Evolutionary conservation across 1,284 basidiomycete genomes (phyloP), one percentile per base, ranked within the genome.

Genomic region (Schizopora paradoxa): DNA sequence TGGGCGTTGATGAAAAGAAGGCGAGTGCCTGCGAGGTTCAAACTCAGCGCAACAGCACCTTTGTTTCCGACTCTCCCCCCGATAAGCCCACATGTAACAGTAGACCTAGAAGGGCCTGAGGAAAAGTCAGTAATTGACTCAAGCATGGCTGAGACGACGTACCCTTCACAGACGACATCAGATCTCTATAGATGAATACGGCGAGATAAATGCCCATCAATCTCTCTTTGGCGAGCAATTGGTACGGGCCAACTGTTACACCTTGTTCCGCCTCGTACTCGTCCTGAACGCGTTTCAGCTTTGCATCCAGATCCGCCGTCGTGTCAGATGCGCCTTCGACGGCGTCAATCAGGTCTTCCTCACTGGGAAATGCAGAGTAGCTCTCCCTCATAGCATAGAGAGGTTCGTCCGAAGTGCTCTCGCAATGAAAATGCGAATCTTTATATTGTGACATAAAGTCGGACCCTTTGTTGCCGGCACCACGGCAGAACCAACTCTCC

Each of bases 1-100:
- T 94, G 91, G 0, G 87, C 86, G 54, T 92, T 93, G 53, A 94
- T 66, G 60, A 94, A 91, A 11, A 94, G 69, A 27, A 93, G 69
- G 0, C 87, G 82, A 5, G 77, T 80, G 4, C 77, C 79, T 39
- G 76, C 79, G 13, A 94, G 67, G 51, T 88, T 82, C 36, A 92
- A 60, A 47, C 84, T 87, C 51, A 93, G 82, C 11, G 87, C 91
- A 13, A 91, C 85, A 10, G 82, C 89, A 3, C 87, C 88, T 58
- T 91, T 91, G 59, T 92, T 92, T 2, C 90, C 90, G 1, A 93
- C 73, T 32, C 91, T 70, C 0, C 91, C 91, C 6, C 88, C 86
- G 28, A 93, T 85, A n/a, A 94, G 66, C 6, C 91, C 91, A 19
- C 88, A 77, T 6, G 90, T 86, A 2, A 94, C 91, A 10, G 79